phyloP scores from a whole-genome alignment of 2,329 filamentous ascomycete genomes.

The Aotearoamyces nothofagi region DNA sequence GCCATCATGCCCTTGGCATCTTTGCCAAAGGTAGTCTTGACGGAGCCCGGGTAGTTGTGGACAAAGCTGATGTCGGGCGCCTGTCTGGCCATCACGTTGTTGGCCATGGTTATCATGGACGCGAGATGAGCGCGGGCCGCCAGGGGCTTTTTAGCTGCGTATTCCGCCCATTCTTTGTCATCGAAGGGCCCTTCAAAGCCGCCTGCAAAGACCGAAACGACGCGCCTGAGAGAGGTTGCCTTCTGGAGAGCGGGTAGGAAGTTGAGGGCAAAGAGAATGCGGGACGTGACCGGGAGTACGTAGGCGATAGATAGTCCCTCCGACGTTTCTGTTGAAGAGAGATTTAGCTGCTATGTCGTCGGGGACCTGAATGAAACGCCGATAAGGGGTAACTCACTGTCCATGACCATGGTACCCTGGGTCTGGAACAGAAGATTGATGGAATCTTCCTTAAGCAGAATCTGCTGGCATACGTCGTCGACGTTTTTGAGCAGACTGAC shows the following conservation, averaged over 20 bases:
- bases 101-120: conserved; percentile 33
- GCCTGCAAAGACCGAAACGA: conserved; percentile 34
- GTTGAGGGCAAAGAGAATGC: conserved; percentile 36
- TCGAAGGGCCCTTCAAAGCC: conserved; percentile 30
- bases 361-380: no score
- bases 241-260: conserved; percentile 37
- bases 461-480: conserved; percentile 30
- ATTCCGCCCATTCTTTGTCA: conserved; percentile 18
- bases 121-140: conserved; percentile 29
- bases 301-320: conserved; percentile 36
- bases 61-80: conserved; percentile 28
- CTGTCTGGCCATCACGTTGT: conserved; percentile 30
- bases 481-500: conserved; percentile 27
- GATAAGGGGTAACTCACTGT: no score
- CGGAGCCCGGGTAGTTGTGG: conserved; percentile 24
- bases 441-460: conserved; percentile 30
- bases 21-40: conserved; percentile 22
- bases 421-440: conserved; percentile 38
- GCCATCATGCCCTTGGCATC: conserved; percentile 8
- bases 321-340: conserved; percentile 27
- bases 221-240: conserved; percentile 29
- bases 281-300: conserved; percentile 36
- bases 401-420: conserved; percentile 23
- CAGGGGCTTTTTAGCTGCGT: conserved; percentile 19
- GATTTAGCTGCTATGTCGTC: background rate